Evolutionary conservation across 306 rosid genomes (phyloP), one percentile per base, ranked within the genome.

Genomic region (Boehmeria nivea): DNA sequence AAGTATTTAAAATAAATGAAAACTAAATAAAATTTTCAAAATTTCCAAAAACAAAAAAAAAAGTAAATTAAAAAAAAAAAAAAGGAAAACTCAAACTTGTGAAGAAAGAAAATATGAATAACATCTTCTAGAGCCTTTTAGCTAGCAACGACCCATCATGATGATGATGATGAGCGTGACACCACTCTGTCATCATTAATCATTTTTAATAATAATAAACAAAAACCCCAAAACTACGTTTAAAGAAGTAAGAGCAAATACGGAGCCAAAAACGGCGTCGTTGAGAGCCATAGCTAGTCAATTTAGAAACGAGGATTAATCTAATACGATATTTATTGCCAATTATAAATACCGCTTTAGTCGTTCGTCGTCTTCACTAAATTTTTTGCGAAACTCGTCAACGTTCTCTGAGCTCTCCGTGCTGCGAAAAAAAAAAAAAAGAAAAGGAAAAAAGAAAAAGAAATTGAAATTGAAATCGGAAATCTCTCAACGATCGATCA

Each of bases 111-210:
- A 43, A 43, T 37, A 37, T 43, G 51, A 50, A 42, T 47, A 66
- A 71, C 71, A 22, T 54, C 66, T 68, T 81, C 74, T 64, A 71
- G 81, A 78, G 56, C 25, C 24, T 21, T 5, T 19, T 62, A 14
- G 36, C 69, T 51, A 43, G 38, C 51, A 67, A 70, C 64, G 65
- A 64, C 51, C 67, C 56, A 49, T 64, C 3, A 36, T 56, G 67
- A 66, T 73, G 77, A 64, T 74, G 89, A 72, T 75, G 93, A 75
- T 50, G 73, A 76, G 85, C 94, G 82, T 89, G 97, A 89, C 97
- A 83, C 79, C 76, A 83, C 66, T 47, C 68, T 76, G 34, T 62
- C 94, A 79, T 86, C 97, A 86, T 78, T 76, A 65, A 72, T 52
- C 33, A 24, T 43, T 53, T 60, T 53, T 31, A n/a, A 61, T 22